Evolutionary conservation across 768 basidiomycete species (phyloP).

Genomic region (Kwoniella mangroviensis): DNA sequence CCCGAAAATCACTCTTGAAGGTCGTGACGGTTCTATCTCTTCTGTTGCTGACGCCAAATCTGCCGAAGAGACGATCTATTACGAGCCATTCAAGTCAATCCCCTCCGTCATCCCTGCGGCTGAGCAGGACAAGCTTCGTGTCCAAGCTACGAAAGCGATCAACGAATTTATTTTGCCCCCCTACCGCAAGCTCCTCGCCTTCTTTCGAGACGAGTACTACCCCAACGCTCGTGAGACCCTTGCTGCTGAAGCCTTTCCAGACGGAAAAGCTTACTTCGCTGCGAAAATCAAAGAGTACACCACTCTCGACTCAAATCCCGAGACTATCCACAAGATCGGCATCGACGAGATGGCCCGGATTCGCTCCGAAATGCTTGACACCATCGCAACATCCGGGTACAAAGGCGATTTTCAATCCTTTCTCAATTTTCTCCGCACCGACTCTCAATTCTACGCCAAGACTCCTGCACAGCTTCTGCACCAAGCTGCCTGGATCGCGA

Average conservation of each 20-base stretch:
- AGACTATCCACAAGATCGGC: constrained; percentile 26
- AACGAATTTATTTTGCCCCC: constrained; percentile 14
- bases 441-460: constrained; percentile 31
- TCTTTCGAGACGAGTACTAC: constrained; percentile 22
- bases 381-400: constrained; percentile 16
- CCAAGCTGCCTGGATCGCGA: constrained; percentile 28
- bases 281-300: constrained; percentile 30
- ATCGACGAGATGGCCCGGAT: constrained; percentile 21
- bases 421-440: constrained; percentile 24
- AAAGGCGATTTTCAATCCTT: constrained; percentile 23
- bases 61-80: constrained; percentile 21
- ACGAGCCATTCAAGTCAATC: constrained; percentile 22
- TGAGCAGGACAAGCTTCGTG: constrained; percentile 17
- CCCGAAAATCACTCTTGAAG: constrained; percentile 22
- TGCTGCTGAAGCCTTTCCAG: constrained; percentile 21
- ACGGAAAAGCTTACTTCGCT: constrained; percentile 25
- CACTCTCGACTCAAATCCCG: constrained; percentile 5
- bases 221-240: constrained; percentile 23
- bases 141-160: constrained; percentile 8
- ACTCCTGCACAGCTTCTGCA: constrained; percentile 26
- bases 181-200: constrained; percentile 18
- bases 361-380: constrained; percentile 14
- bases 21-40: constrained; percentile 20
- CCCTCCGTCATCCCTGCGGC: constrained; percentile 4
- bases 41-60: constrained; percentile 13